A percentile compares a stretch with the other conserved stretches of the same genome.
Evolutionary conservation across 352 stramenopile genomes (phyloP).

Genomic region (Globisporangium splendens): DNA sequence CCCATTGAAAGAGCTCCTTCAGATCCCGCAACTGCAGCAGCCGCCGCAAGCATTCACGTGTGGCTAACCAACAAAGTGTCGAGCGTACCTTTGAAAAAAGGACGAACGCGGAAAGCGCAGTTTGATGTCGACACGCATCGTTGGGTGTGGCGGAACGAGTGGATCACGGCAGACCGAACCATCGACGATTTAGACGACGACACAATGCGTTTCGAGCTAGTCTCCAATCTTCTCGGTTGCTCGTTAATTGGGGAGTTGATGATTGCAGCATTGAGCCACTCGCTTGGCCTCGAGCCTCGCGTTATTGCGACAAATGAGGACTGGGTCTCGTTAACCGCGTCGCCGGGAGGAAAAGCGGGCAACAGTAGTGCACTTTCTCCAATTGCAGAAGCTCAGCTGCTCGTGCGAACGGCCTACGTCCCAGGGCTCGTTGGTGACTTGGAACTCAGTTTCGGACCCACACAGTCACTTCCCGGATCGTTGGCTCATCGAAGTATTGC

Average conservation of each 20-base stretch:
- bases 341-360: too few species aligned
- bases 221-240: neutral
- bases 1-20: neutral
- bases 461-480: neutral
- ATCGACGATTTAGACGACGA: neutral
- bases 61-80: neutral
- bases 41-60: neutral
- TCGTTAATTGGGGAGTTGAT: neutral
- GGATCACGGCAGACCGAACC: conserved; percentile 7
- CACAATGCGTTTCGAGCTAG: conserved; percentile 5
- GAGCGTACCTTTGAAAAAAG: neutral
- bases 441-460: conserved; percentile 1
- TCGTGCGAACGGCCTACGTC: conserved; percentile 1
- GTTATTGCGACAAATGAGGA: neutral
- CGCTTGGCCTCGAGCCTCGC: too few species aligned
- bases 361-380: neutral
- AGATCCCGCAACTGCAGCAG: neutral
- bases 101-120: conserved; percentile 6
- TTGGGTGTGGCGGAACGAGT: conserved; percentile 30
- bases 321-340: conserved; percentile 5
- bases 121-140: neutral
- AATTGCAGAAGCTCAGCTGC: neutral
- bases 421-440: conserved; percentile 2
- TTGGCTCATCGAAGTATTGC: neutral
- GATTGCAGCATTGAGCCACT: neutral